These are phyloP conservation scores for Coemansia furcata DNA, from an alignment of 192 early-diverging fungal genomes.

Conservation along the genomic window DNA sequence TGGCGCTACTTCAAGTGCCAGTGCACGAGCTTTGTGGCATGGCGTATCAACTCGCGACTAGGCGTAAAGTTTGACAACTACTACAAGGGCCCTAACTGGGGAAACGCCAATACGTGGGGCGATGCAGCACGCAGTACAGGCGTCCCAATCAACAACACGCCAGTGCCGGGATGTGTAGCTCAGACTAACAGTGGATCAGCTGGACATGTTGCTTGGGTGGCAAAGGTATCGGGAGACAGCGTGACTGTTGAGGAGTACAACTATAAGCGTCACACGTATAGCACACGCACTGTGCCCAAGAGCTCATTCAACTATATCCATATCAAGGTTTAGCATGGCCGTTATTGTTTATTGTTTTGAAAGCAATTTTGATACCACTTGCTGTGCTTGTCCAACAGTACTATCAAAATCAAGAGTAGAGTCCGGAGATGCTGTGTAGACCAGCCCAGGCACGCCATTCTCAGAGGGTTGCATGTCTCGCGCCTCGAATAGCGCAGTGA, in stretches of 20 bases:
- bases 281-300: conserved; percentile 25
- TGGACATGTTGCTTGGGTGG: conserved; percentile 43
- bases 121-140: conserved; percentile 24
- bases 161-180: conserved; percentile 21
- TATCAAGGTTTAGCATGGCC: conserved; percentile 10
- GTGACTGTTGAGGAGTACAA: conserved; percentile 47
- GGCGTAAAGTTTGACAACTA: conserved; percentile 42
- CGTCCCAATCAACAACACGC: conserved; percentile 21
- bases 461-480: conserved; percentile 8
- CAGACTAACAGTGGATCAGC: conserved; percentile 20
- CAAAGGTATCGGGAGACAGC: conserved; percentile 16
- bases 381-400: conserved; percentile 10
- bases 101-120: conserved; percentile 45
- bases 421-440: conserved; percentile 12
- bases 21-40: conserved; percentile 47
- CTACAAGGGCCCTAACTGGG: conserved; percentile 45
- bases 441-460: background rate
- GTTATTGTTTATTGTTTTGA: background rate
- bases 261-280: conserved; percentile 9
- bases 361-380: background rate
- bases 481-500: conserved; percentile 17
- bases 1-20: conserved; percentile 47
- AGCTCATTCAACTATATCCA: conserved; percentile 37
- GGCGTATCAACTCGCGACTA: conserved; percentile 46
- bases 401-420: conserved; percentile 25